Conservation (phyloP, 2,329 filamentous ascomycete genomes). For the Epichloe aotearoae region DNA sequence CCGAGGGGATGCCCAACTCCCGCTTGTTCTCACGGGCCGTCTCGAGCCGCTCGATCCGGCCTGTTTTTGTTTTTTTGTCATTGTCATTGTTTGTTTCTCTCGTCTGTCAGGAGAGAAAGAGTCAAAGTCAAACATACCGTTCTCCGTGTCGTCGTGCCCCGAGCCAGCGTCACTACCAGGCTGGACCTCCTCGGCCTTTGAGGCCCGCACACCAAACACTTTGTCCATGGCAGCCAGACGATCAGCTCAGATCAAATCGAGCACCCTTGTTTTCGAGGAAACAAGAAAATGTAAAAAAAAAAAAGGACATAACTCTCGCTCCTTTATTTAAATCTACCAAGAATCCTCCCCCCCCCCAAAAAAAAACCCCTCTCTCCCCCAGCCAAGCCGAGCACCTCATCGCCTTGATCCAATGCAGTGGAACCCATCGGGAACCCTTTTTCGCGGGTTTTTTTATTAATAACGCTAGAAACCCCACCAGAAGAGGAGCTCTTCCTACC, state of each 20-base stretch:
- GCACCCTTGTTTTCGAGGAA: neutral
- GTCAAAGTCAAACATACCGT: neutral
- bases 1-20: constrained; percentile 41
- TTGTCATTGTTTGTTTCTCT: too few species aligned
- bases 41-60: constrained; percentile 12
- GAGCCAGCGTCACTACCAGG: constrained; percentile 4
- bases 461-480: neutral
- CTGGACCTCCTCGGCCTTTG: constrained; percentile 4
- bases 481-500: neutral
- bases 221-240: neutral
- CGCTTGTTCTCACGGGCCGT: constrained; percentile 34
- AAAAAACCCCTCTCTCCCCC: neutral
- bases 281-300: neutral
- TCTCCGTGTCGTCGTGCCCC: neutral
- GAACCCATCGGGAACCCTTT: neutral
- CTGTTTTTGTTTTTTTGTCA: neutral
- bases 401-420: neutral
- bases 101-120: neutral
- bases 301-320: neutral
- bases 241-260: neutral
- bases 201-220: neutral
- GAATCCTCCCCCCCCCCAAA: neutral
- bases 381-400: neutral
- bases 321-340: too few species aligned
- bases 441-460: too few species aligned